Evolutionary conservation across 345 rosid genomes (phyloP).

Genomic region (Arabidopsis thaliana): TAIR10.1 NC_003070.9:27811501-27812000

Average conservation of each 20-base stretch:
- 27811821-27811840: conserved; percentile 97
- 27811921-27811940: conserved; percentile 30
- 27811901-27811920: conserved; percentile 2
- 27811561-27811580: conserved; percentile 84
- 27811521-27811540: conserved; percentile 88
- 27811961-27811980: conserved; percentile 76
- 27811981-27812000: conserved; percentile 99
- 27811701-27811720: conserved; percentile 13
- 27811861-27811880: conserved; percentile 27
- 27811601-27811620: conserved; percentile 93
- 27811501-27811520: conserved; percentile 89
- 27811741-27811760: conserved; percentile 85
- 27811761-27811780: conserved; percentile 91
- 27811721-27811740: conserved; percentile 31
- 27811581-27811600: conserved; percentile 75
- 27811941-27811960: conserved; percentile 79
- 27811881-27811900: conserved; percentile 21
- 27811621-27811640: conserved; percentile 97
- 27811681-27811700: conserved; percentile 1
- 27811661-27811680: conserved; percentile 19
- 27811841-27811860: conserved; percentile 53
- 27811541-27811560: conserved; percentile 89
- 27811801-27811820: conserved; percentile 89
- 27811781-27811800: conserved; percentile 92
- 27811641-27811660: conserved; percentile 37